phyloP scores from a whole-genome alignment of 169 alveolate species.

The Cystoisospora suis region DNA sequence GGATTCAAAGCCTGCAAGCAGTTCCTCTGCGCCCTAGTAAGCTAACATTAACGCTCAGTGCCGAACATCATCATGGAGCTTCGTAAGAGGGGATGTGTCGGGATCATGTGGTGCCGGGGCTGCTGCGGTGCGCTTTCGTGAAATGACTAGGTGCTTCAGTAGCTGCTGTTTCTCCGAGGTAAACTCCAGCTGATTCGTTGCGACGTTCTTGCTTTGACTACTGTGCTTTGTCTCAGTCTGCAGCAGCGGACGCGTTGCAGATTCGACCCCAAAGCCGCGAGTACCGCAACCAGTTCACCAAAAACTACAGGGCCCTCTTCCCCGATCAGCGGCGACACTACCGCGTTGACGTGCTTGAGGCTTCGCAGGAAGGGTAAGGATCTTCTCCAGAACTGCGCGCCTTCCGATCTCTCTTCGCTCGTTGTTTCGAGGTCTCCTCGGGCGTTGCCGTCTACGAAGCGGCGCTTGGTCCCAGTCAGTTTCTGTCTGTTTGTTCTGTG shows the following conservation, averaged over 20 bases:
- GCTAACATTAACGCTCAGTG: neutral
- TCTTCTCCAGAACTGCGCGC: neutral
- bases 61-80: too few species aligned
- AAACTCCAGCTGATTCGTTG: too few species aligned
- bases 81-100: too few species aligned
- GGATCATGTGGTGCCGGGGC: neutral
- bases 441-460: too few species aligned
- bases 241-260: constrained; percentile 33
- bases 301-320: constrained; percentile 57
- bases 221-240: neutral
- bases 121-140: neutral
- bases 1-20: constrained; percentile 44
- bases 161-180: too few species aligned
- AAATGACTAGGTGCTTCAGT: too few species aligned
- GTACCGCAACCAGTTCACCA: constrained; percentile 49
- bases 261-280: constrained; percentile 52
- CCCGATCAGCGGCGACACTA: constrained; percentile 53
- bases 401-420: neutral
- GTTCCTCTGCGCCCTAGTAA: constrained; percentile 39
- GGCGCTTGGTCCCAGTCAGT: too few species aligned
- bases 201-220: too few species aligned
- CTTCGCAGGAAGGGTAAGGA: constrained; percentile 60
- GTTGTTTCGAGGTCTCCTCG: too few species aligned
- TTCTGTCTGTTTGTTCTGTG: neutral
- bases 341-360: constrained; percentile 65